Conservation (phyloP, 2,329 filamentous ascomycete genomes). For the Massarina eburnea region DNA sequence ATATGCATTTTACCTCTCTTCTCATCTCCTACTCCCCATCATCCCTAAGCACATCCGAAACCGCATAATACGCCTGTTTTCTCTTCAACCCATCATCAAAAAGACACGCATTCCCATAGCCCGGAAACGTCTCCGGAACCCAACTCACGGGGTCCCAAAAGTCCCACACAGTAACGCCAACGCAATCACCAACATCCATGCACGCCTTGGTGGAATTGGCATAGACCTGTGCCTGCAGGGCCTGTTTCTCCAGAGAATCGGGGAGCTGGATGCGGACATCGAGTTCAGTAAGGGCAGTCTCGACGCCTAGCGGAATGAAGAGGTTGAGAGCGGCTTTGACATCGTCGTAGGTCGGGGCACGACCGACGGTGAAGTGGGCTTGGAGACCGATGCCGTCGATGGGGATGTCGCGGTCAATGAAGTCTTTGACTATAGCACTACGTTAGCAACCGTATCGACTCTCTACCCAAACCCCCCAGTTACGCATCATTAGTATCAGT, state of each 20-base stretch:
- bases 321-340: conserved; percentile 51
- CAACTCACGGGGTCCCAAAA: conserved; percentile 45
- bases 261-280: conserved; percentile 58
- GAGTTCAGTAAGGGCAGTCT: conserved; percentile 64
- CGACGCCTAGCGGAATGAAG: conserved; percentile 56
- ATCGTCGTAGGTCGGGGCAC: conserved; percentile 49
- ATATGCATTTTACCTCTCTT: background rate
- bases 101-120: conserved; percentile 39
- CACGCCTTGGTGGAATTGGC: conserved; percentile 40
- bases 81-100: conserved; percentile 27
- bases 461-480: too few relatives aligned
- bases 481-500: too few relatives aligned
- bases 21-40: background rate
- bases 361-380: conserved; percentile 60
- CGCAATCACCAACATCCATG: conserved; percentile 38
- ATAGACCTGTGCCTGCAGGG: conserved; percentile 55
- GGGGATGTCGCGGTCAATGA: conserved; percentile 43
- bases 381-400: conserved; percentile 67
- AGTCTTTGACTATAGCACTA: conserved; percentile 28
- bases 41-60: conserved; percentile 27
- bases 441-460: background rate
- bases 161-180: conserved; percentile 47
- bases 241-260: conserved; percentile 42
- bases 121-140: conserved; percentile 41
- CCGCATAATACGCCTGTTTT: conserved; percentile 41